These are phyloP conservation scores for Basidioascus undulatus DNA, from an alignment of 768 basidiomycete species.

Conservation along the genomic window DNA sequence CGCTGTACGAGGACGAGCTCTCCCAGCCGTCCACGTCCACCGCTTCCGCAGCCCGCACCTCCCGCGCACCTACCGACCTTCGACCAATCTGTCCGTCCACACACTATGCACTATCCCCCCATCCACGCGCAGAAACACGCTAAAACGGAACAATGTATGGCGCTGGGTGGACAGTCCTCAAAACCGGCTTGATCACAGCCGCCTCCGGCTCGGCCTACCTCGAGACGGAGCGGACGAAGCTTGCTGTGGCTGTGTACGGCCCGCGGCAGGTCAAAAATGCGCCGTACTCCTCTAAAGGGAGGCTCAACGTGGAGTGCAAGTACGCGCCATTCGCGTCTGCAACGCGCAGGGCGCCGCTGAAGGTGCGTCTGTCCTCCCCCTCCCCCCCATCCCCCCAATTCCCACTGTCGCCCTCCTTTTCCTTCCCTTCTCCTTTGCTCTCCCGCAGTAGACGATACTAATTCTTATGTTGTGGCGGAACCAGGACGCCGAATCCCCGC, in stretches of 20 bases:
- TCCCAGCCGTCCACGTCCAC: no score
- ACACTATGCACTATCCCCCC: no score
- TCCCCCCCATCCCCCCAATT: not conserved
- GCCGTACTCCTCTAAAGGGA: conserved; percentile 37
- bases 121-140: no score
- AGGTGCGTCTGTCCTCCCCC: conserved; percentile 28
- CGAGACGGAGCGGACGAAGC: conserved; percentile 71
- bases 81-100: not conserved
- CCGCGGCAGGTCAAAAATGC: conserved; percentile 24
- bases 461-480: conserved; percentile 3
- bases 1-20: conserved; percentile 32
- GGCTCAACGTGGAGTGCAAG: conserved; percentile 83
- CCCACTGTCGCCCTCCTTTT: not conserved
- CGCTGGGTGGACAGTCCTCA: conserved; percentile 36
- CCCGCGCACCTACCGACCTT: no score
- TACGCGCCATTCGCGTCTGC: conserved; percentile 80
- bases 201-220: conserved; percentile 95
- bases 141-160: conserved; percentile 1
- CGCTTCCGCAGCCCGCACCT: no score
- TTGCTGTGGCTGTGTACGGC: conserved; percentile 92
- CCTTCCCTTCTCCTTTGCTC: not conserved
- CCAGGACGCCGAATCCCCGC: conserved; percentile 83
- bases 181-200: conserved; percentile 70
- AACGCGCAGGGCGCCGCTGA: conserved; percentile 53
- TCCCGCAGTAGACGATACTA: not conserved